Conservation (phyloP, 2,329 filamentous ascomycete genomes). For the Phaeoacremonium minimum region DNA sequence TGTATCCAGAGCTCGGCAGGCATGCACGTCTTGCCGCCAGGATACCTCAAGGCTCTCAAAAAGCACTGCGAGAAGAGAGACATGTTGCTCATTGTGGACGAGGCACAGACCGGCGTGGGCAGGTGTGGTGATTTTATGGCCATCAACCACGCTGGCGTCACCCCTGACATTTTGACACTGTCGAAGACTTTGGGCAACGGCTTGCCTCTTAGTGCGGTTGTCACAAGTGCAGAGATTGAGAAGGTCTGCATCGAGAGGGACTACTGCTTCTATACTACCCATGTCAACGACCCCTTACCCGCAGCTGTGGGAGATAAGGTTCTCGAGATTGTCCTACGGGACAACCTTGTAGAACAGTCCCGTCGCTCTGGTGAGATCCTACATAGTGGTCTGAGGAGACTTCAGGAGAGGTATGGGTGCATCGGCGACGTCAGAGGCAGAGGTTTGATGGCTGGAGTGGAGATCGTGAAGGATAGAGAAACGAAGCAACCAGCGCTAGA, state of each 20-base stretch:
- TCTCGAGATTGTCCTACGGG: slow-evolving; percentile 46
- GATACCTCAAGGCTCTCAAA: slow-evolving; percentile 50
- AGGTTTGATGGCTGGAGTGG: slow-evolving; percentile 44
- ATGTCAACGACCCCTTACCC: slow-evolving; percentile 49
- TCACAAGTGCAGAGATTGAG: slow-evolving; percentile 43
- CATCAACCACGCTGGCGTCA: slow-evolving; percentile 42
- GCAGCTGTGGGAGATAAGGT: slow-evolving; percentile 51
- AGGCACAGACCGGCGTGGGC: slow-evolving; percentile 56
- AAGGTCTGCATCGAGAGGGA: slow-evolving; percentile 32
- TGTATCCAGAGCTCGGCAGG: slow-evolving; percentile 54
- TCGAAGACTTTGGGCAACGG: slow-evolving; percentile 52
- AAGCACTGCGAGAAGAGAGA: slow-evolving; percentile 46
- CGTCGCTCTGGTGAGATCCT: slow-evolving; percentile 35
- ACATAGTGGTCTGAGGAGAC: slow-evolving; percentile 31
- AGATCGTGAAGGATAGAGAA: slow-evolving; percentile 39
- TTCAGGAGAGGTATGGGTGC: slow-evolving; percentile 45
- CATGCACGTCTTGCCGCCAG: slow-evolving; percentile 48
- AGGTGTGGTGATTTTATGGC: slow-evolving; percentile 55
- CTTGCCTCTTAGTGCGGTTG: slow-evolving; percentile 43
- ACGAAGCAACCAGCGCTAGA: slow-evolving; percentile 37
- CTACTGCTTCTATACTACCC: slow-evolving; percentile 47
- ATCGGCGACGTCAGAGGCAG: slow-evolving; percentile 49
- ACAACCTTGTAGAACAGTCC: slow-evolving; percentile 36
- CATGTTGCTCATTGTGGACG: slow-evolving; percentile 56
- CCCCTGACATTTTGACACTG: slow-evolving; percentile 45